phyloP scores from a whole-genome alignment of 1,139 yeast species.

The Citeromyces siamensis region DNA sequence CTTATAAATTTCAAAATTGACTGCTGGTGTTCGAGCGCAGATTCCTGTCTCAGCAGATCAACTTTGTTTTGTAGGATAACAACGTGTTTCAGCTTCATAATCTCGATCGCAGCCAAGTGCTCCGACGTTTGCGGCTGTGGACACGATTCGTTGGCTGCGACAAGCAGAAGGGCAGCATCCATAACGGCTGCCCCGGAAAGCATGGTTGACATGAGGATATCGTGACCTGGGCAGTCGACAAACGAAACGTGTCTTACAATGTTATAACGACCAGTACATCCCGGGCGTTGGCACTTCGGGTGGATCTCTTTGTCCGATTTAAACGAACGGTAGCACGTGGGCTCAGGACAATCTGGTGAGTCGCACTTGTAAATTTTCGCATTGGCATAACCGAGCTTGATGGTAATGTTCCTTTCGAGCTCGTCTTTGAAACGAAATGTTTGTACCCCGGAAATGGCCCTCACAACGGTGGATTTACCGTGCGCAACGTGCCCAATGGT shows the following conservation, averaged over 20 bases:
- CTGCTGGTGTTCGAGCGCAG: slow-evolving; percentile 91
- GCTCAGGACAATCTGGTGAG: slow-evolving; percentile 80
- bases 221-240: slow-evolving; percentile 99
- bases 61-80: slow-evolving; percentile 96
- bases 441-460: slow-evolving; percentile 98
- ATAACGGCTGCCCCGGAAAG: slow-evolving; percentile 99
- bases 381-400: slow-evolving; percentile 96
- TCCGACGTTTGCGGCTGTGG: slow-evolving; percentile 99
- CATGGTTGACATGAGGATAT: slow-evolving; percentile 99
- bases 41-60: slow-evolving; percentile 95
- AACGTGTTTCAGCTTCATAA: slow-evolving; percentile 96
- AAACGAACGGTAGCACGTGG: slow-evolving; percentile 90
- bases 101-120: slow-evolving; percentile 98
- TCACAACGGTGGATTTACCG: slow-evolving; percentile 97
- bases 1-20: slow-evolving; percentile 85
- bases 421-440: slow-evolving; percentile 98
- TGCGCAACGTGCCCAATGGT: slow-evolving; percentile 99
- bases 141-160: slow-evolving; percentile 98
- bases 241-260: slow-evolving; percentile 94
- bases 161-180: slow-evolving; percentile 95
- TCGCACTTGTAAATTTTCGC: slow-evolving; percentile 96
- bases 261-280: slow-evolving; percentile 75
- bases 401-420: slow-evolving; percentile 97
- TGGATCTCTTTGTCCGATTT: slow-evolving; percentile 89
- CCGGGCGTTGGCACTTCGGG: slow-evolving; percentile 84